Conservation (phyloP, 768 basidiomycete genomes). For the Jaapia argillacea region DNA sequence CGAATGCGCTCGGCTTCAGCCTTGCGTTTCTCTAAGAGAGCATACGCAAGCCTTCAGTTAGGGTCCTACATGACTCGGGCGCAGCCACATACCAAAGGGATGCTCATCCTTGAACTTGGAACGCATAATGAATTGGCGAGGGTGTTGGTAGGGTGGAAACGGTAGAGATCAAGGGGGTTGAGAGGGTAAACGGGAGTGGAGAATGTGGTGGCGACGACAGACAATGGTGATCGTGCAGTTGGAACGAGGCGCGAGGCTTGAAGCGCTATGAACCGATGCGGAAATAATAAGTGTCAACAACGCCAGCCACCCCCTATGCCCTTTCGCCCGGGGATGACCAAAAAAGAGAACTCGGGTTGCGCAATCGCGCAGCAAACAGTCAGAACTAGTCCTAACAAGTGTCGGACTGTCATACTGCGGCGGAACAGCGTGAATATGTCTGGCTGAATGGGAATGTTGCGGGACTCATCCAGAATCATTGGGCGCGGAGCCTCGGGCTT, state of each 20-base stretch:
- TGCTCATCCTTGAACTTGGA: constrained; percentile 99
- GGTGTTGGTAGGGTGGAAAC: background rate
- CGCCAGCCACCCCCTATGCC: background rate
- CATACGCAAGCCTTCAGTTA: background rate
- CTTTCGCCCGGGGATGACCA: too few species aligned
- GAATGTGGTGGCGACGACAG: background rate
- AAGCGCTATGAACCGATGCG: too few species aligned
- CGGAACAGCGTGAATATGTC: too few species aligned
- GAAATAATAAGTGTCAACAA: background rate
- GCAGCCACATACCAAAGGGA: constrained; percentile 71
- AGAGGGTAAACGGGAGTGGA: background rate
- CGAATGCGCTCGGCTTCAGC: constrained; percentile 97
- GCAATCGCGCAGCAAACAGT: too few species aligned
- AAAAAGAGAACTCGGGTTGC: too few species aligned
- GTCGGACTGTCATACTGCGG: too few species aligned
- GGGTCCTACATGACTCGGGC: constrained; percentile 10
- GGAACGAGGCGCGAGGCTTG: background rate
- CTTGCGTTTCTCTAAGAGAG: constrained; percentile 86
- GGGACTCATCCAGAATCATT: too few species aligned
- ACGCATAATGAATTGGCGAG: constrained; percentile 43
- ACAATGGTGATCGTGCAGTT: background rate
- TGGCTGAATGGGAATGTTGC: too few species aligned
- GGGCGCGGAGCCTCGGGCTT: too few species aligned
- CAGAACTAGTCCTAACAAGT: too few species aligned
- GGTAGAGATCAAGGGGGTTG: too few species aligned